These are phyloP conservation scores for Grigorovia jiainica DNA, from an alignment of 805 yeast genomes.

Conservation along the genomic window DNA sequence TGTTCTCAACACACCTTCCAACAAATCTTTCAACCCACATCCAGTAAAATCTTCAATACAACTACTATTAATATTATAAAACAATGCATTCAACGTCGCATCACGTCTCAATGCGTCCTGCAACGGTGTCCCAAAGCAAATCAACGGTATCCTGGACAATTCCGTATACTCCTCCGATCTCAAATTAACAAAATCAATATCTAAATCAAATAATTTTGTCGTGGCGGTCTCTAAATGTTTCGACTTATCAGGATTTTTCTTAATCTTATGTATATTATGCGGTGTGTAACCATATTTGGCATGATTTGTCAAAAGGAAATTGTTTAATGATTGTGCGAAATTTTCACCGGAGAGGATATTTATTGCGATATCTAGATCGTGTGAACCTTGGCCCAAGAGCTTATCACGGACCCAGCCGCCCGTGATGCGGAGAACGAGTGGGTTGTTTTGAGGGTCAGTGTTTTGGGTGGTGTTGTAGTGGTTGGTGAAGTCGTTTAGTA, in stretches of 20 bases:
- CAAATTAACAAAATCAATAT: constrained; percentile 87
- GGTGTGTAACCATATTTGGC: constrained; percentile 25
- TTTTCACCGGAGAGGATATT: constrained; percentile 77
- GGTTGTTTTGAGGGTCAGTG: constrained; percentile 5
- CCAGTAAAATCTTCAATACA: constrained; percentile 80
- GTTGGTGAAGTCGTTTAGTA: constrained; percentile 24
- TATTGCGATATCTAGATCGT: constrained; percentile 89
- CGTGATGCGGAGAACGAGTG: constrained; percentile 51
- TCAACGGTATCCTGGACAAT: constrained; percentile 76
- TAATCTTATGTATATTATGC: constrained; percentile 64
- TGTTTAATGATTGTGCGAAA: constrained; percentile 60
- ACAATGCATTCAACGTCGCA: constrained; percentile 88
- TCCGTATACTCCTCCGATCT: constrained; percentile 79
- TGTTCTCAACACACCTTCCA: constrained; percentile 65
- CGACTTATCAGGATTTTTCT: constrained; percentile 88
- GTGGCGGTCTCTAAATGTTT: constrained; percentile 97
- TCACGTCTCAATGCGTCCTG: constrained; percentile 91
- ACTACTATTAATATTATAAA: constrained; percentile 64
- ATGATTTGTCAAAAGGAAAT: constrained; percentile 34
- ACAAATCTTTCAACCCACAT: constrained; percentile 63
- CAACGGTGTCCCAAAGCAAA: constrained; percentile 78
- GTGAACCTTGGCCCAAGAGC: constrained; percentile 64
- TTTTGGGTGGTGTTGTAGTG: constrained; percentile 13
- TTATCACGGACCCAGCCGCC: constrained; percentile 99
- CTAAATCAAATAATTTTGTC: constrained; percentile 72